Percentiles rank a stretch among this genome's conserved stretches.
Evolutionary conservation across 2,329 filamentous ascomycete genomes (phyloP).

Genomic region (Cercospora citrullina): DNA sequence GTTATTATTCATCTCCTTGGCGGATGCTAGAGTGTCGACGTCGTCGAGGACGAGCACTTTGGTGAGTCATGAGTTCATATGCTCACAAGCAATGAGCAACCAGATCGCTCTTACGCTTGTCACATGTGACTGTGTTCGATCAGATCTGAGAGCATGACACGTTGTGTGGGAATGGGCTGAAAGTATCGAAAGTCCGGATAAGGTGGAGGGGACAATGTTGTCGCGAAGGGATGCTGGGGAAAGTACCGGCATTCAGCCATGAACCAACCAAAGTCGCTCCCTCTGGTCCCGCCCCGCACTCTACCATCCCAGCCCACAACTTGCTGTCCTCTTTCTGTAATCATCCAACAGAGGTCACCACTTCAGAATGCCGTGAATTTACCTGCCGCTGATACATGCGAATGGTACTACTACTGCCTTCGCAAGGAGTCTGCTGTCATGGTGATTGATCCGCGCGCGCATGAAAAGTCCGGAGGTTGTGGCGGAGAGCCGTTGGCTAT

Average conservation of each 20-base stretch:
- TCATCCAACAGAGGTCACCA: background rate
- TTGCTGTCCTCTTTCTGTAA: background rate
- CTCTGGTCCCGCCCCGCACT: background rate
- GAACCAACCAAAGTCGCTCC: background rate
- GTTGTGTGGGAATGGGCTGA: background rate
- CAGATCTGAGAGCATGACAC: background rate
- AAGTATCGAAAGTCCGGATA: background rate
- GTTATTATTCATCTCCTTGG: background rate
- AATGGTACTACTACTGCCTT: background rate
- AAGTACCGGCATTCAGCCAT: background rate
- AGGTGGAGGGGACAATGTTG: background rate
- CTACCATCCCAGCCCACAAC: background rate
- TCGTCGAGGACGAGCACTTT: background rate
- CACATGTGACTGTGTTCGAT: background rate
- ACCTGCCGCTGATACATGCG: background rate
- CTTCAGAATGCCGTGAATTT: background rate
- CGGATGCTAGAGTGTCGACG: background rate
- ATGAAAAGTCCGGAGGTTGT: constrained; percentile 2
- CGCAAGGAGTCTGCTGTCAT: background rate
- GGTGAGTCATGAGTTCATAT: background rate
- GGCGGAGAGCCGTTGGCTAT: constrained; percentile 7
- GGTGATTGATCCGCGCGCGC: background rate
- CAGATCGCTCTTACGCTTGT: background rate
- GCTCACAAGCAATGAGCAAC: background rate
- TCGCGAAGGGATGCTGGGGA: background rate